phyloP scores from a whole-genome alignment of 306 rosid species.

The Prunus salicina region DNA sequence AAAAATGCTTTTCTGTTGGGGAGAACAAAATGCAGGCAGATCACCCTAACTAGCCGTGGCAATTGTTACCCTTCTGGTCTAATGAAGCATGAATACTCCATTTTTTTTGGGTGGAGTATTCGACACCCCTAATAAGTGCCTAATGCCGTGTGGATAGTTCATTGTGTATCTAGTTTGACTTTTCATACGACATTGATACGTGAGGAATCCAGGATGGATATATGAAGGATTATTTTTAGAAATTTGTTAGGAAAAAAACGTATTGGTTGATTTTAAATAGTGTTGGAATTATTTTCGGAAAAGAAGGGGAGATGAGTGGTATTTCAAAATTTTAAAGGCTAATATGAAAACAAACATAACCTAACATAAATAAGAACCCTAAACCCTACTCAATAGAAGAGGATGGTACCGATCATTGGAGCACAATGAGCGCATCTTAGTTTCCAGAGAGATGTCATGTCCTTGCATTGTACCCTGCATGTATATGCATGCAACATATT shows the following conservation, averaged over 20 bases:
- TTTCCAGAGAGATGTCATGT: neutral
- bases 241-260: neutral
- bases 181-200: too few species aligned
- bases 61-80: neutral
- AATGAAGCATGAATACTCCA: too few species aligned
- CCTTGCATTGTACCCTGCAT: neutral
- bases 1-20: too few species aligned
- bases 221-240: neutral
- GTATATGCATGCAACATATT: neutral
- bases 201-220: neutral
- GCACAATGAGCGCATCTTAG: too few species aligned
- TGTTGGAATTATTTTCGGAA: neutral
- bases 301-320: neutral
- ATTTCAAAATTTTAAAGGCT: neutral
- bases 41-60: neutral
- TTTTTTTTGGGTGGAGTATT: neutral
- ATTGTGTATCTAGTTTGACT: neutral
- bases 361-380: neutral
- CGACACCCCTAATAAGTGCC: neutral
- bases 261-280: neutral
- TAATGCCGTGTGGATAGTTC: neutral
- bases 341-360: too few species aligned
- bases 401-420: too few species aligned
- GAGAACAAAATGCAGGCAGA: neutral
- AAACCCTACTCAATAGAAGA: too few species aligned